Percentiles rank a stretch among this genome's conserved stretches.
Conservation (phyloP, 2,329 filamentous ascomycete genomes). For the Ascochyta rabiei region DNA sequence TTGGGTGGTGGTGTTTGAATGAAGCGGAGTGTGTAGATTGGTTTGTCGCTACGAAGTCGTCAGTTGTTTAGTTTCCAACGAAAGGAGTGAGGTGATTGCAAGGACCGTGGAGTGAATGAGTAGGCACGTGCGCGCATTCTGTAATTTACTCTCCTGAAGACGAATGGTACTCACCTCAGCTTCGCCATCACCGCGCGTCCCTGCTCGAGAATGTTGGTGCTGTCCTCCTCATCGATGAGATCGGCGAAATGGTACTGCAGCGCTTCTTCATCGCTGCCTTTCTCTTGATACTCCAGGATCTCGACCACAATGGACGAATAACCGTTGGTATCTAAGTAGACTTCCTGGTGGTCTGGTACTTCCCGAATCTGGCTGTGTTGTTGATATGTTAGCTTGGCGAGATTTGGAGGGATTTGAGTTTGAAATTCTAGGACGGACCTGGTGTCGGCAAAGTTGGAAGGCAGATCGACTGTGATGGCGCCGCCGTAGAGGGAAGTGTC, state of each 20-base stretch:
- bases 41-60: slow-evolving; percentile 49
- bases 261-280: slow-evolving; percentile 72
- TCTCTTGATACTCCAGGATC: slow-evolving; percentile 79
- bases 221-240: slow-evolving; percentile 49
- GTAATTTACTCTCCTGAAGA: not conserved
- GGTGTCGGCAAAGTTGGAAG: slow-evolving; percentile 71
- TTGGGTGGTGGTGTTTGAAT: slow-evolving; percentile 50
- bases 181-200: slow-evolving; percentile 38
- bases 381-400: slow-evolving; percentile 9
- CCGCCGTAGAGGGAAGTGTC: slow-evolving; percentile 72
- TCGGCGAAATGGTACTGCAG: slow-evolving; percentile 58
- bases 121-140: slow-evolving; percentile 1
- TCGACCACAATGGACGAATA: slow-evolving; percentile 90
- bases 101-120: not conserved
- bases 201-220: slow-evolving; percentile 43
- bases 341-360: slow-evolving; percentile 88
- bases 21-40: slow-evolving; percentile 73
- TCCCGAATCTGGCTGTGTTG: slow-evolving; percentile 68
- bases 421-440: slow-evolving; percentile 59
- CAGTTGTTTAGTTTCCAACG: slow-evolving; percentile 1
- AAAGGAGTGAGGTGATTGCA: not conserved
- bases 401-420: slow-evolving; percentile 6
- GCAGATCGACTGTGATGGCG: slow-evolving; percentile 72
- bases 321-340: slow-evolving; percentile 82
- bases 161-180: slow-evolving; percentile 44